Evolutionary conservation across 1,284 basidiomycete species (phyloP).

Genomic region (Trichosporon sp.): DNA sequence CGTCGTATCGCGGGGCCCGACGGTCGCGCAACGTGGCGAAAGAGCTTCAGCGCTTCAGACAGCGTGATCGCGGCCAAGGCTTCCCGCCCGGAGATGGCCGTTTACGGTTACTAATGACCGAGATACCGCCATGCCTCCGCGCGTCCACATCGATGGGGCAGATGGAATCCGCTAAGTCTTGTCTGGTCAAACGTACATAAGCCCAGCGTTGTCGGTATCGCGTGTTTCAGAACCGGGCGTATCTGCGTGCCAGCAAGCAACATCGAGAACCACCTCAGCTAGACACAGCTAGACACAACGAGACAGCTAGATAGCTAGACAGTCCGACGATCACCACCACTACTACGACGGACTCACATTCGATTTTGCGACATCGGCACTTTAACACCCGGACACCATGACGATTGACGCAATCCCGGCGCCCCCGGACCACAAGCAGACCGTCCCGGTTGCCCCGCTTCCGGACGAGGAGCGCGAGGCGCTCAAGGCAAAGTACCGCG

Average conservation of each 20-base stretch:
- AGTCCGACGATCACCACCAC: not conserved
- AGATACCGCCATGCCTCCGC: not conserved
- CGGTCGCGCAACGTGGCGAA: not conserved
- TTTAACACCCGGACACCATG: not conserved
- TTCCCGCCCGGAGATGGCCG: not conserved
- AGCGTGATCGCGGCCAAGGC: not conserved
- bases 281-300: not conserved
- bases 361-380: not conserved
- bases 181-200: not conserved
- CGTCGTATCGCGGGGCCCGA: not conserved
- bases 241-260: too few species aligned
- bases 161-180: not conserved
- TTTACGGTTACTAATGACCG: not conserved
- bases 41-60: not conserved
- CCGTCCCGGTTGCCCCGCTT: not conserved
- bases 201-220: too few species aligned
- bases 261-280: too few species aligned
- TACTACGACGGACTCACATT: not conserved
- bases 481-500: slow-evolving; percentile 8
- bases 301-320: not conserved
- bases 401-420: slow-evolving; percentile 5
- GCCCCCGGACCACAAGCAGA: not conserved
- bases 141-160: not conserved
- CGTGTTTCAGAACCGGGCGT: too few species aligned
- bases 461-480: slow-evolving; percentile 9